phyloP scores from a whole-genome alignment of 2,329 filamentous ascomycete species.

The Xylaria sp. region DNA sequence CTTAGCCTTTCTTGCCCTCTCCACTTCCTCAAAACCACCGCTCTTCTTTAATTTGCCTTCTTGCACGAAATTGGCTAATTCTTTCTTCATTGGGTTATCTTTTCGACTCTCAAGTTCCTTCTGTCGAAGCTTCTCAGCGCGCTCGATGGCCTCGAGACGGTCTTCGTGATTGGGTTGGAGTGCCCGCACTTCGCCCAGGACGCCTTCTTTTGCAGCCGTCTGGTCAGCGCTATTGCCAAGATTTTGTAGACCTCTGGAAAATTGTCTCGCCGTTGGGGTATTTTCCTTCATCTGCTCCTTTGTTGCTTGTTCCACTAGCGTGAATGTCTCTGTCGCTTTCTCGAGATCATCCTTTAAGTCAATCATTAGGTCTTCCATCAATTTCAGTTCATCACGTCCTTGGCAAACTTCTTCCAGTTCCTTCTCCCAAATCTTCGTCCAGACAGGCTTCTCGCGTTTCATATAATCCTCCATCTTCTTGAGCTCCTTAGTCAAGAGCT shows the following conservation, averaged over 20 bases:
- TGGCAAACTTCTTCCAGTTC: constrained; percentile 96
- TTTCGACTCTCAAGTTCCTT: constrained; percentile 84
- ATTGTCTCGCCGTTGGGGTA: constrained; percentile 61
- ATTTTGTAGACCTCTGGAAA: constrained; percentile 66
- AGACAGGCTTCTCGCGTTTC: constrained; percentile 90
- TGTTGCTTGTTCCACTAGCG: constrained; percentile 96
- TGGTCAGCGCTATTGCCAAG: constrained; percentile 72
- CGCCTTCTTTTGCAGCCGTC: constrained; percentile 84
- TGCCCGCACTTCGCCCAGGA: constrained; percentile 92
- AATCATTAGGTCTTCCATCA: constrained; percentile 94
- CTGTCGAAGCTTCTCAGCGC: constrained; percentile 91
- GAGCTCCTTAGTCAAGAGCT: constrained; percentile 81
- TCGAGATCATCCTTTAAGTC: constrained; percentile 95
- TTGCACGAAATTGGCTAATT: constrained; percentile 84
- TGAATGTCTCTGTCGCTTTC: constrained; percentile 92
- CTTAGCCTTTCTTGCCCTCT: constrained; percentile 82
- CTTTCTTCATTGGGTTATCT: constrained; percentile 82
- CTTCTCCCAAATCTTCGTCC: constrained; percentile 99
- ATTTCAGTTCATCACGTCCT: constrained; percentile 90
- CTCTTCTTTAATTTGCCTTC: constrained; percentile 96
- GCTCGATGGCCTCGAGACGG: constrained; percentile 92
- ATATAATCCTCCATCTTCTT: constrained; percentile 95
- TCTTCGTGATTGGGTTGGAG: constrained; percentile 94
- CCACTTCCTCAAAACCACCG: constrained; percentile 92
- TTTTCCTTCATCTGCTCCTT: constrained; percentile 92